Evolutionary conservation across 169 alveolate species (phyloP), one percentile per base, ranked within the genome.

Genomic region (Plasmodium adleri): DNA sequence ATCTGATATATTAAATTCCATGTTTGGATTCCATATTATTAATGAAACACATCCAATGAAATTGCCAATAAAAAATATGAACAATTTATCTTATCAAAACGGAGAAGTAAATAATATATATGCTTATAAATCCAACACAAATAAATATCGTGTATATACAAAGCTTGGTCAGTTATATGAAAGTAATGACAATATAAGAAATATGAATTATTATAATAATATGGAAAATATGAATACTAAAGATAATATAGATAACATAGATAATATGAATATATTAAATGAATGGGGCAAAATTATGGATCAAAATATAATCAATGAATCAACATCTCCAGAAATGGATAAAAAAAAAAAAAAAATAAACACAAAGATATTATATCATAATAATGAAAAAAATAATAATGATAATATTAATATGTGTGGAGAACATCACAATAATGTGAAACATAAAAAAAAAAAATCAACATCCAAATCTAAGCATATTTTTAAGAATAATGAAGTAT

Each of bases 21-120:
- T 80, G 90, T 80, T 80, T 56, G 90, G 90, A 1, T 80, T 80
- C 70, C 59, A 80, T 26, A 68, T 80, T 39, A 80, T 80, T 10
- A 80, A 47, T 80, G 83, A 80, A 26, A 68, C 63, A 1, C 80
- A 80, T 15, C 83, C 85, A 49, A 80, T 80, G 85, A 80, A 80
- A 72, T 12, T 80, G 0, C 83, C 83, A 24, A 80, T 80, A 39
- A 80, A 80, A 62, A 6, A 52, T 6, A 28, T 80, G 20, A 80
- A 80, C 45, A 32, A 63, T 1, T 54, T 56, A 45, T 49, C 45
- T 4, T 47, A 13, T 47, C 22, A 58, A 68, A 52, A 47, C 15
- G 3, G 17, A 1, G 45, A 32, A 17, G 15, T 45, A 4, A 0
- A 17, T 26, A 28, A 8, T n/a, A 62, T 52, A 54, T 49, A 15